phyloP scores from a whole-genome alignment of 768 basidiomycete species.

The Lactifluus subvellereus region DNA sequence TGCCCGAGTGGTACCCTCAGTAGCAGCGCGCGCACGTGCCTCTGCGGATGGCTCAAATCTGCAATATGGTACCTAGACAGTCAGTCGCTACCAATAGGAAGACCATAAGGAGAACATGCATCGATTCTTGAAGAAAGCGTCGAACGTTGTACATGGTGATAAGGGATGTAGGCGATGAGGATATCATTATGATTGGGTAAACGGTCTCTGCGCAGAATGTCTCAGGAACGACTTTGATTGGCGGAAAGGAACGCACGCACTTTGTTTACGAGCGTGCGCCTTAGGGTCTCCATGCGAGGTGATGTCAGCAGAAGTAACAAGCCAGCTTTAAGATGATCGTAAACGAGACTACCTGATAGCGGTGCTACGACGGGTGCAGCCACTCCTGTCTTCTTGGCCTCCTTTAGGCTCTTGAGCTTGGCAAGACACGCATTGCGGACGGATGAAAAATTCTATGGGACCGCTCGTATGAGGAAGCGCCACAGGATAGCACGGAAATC shows the following conservation, averaged over 20 bases:
- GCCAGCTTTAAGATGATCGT: neutral
- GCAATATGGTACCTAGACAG: neutral
- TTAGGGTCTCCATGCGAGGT: constrained; percentile 42
- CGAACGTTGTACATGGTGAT: constrained; percentile 99
- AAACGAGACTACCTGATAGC: constrained; percentile 31
- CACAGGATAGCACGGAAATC: constrained; percentile 27
- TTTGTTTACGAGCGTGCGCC: constrained; percentile 61
- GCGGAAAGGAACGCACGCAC: constrained; percentile 36
- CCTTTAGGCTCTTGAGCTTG: constrained; percentile 73
- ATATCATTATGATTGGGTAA: constrained; percentile 96
- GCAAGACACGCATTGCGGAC: constrained; percentile 63
- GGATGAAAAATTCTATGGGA: constrained; percentile 70
- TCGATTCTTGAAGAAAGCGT: constrained; percentile 84
- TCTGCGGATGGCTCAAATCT: constrained; percentile 68
- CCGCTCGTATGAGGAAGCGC: neutral
- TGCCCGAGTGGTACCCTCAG: constrained; percentile 65
- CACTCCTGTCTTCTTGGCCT: constrained; percentile 50
- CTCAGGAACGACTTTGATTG: neutral
- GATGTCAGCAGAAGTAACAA: neutral
- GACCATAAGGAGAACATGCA: constrained; percentile 35
- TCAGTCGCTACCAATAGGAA: neutral
- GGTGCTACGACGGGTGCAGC: constrained; percentile 35
- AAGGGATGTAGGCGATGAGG: constrained; percentile 89
- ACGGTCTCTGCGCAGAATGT: constrained; percentile 49
- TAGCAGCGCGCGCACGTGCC: constrained; percentile 60